Evolutionary conservation across 768 basidiomycete species (phyloP).

Genomic region (Termitomyces sp.): DNA sequence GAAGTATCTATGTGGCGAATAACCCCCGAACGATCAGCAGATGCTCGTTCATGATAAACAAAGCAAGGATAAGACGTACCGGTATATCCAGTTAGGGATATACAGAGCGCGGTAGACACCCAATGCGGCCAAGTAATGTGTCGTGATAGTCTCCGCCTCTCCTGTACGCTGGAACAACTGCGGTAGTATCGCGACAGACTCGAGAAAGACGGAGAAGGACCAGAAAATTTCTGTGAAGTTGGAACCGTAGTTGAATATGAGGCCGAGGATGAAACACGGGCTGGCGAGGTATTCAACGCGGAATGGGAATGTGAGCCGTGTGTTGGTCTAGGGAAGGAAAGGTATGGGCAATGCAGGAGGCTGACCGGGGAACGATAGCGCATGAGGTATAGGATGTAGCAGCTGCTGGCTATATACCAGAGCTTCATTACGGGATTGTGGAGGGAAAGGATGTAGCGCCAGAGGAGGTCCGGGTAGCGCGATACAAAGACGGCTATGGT

Average conservation of each 20-base stretch:
- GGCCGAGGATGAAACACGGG: constrained; percentile 70
- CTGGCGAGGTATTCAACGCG: constrained; percentile 87
- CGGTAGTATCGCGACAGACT: constrained; percentile 91
- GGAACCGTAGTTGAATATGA: constrained; percentile 91
- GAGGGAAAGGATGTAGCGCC: constrained; percentile 73
- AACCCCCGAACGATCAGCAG: neutral
- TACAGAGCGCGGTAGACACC: constrained; percentile 91
- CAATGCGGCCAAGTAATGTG: constrained; percentile 93
- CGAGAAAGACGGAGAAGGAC: constrained; percentile 98
- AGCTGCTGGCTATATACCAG: constrained; percentile 88
- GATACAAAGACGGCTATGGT: constrained; percentile 83
- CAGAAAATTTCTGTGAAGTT: constrained; percentile 74
- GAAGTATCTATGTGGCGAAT: constrained; percentile 44
- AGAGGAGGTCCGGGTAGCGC: constrained; percentile 90
- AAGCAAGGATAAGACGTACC: constrained; percentile 46
- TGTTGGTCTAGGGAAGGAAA: constrained; percentile 64
- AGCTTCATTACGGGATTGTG: constrained; percentile 97
- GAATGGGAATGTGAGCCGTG: constrained; percentile 94
- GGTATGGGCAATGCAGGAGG: constrained; percentile 20
- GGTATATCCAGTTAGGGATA: constrained; percentile 99
- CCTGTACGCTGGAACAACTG: constrained; percentile 96
- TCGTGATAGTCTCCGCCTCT: constrained; percentile 96
- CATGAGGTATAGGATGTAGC: constrained; percentile 94
- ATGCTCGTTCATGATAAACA: constrained; percentile 1
- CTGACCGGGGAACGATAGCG: constrained; percentile 82